Conservation (phyloP, 202 grass and related monocot genomes). For the Digitaria exilis region DNA sequence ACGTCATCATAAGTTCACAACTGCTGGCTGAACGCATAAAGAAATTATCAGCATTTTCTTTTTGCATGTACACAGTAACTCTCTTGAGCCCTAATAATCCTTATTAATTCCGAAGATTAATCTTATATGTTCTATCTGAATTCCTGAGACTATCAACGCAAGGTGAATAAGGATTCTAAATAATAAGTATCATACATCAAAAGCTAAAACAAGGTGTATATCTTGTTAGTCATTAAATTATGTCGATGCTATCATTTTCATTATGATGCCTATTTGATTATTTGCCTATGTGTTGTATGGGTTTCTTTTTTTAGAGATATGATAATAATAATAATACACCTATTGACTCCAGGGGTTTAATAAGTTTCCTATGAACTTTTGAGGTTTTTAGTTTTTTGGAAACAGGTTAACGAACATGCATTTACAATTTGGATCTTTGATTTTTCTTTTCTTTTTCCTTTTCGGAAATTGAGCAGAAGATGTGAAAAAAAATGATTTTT, state of each 20-base stretch:
- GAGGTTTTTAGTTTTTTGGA: constrained; percentile 41
- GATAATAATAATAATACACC: constrained; percentile 10
- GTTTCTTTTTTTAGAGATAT: constrained; percentile 17
- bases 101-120: not conserved
- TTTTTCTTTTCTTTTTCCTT: no score
- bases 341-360: not conserved
- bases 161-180: not conserved
- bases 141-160: not conserved
- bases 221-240: constrained; percentile 24
- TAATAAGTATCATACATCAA: not conserved
- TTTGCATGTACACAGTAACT: constrained; percentile 10
- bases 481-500: no score
- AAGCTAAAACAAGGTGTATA: not conserved
- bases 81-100: no score
- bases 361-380: no score
- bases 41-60: constrained; percentile 2
- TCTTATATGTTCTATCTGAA: not conserved
- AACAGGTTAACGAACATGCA: constrained; percentile 70
- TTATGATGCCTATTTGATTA: not conserved
- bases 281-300: constrained; percentile 17
- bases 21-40: constrained; percentile 10
- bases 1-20: not conserved
- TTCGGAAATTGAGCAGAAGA: no score
- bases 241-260: constrained; percentile 10
- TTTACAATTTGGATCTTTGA: no score